Base-by-base conservation (phyloP, 2,329 filamentous ascomycete species). In the Trichoderma pleuroti region DNA sequence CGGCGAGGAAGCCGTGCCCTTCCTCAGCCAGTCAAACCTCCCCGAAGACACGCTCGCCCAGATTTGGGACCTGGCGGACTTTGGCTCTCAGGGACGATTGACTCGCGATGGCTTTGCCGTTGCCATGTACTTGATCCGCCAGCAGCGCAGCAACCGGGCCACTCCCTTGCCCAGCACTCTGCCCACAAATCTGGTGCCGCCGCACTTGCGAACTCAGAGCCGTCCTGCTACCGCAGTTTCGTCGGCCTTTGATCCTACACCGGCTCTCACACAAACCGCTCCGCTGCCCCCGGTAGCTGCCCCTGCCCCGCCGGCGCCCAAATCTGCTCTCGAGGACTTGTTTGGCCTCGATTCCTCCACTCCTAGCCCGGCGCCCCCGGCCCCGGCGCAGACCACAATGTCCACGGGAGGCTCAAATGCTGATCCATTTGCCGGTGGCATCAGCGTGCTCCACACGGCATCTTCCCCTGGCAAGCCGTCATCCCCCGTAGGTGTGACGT, bases 1-100 rank as follows among this genome's bases (percentile, higher is more conserved):
- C 36, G 96, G 96, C 74, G 95, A 98, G 76, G 94, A 98, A 81
- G 96, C 95, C 3, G 96, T 98, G 10, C 87, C 90, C 10, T 99
- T 98, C 82, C 93, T 99, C 80, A 95, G 92, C 78, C 94, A 97
- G 80, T 97, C 95, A 1, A 92, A 93, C 70, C 86, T 99, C 16
- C 89, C 93, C 1, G 95, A 98, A 78, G 95, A 98, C 76, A 89
- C 89, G 11, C 85, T 99, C 67, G 96, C 96, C 34, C 93, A 97
- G 76, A 97, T 99, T 73, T 99, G 96, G 96, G 96, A 99, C 79
- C 88, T 99, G 34, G 92, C 96, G 16, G 96, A 99, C 81, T 93
- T 98, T 81, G 93, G 93, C 77, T 96, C 93, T 9, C 92, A 94
- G 75, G 96, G 96, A 12, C 91, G 92, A 70, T 84, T 99, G 70